phyloP scores from a whole-genome alignment of 371 early-diverging fungal species.

The Mortierella sp. region DNA sequence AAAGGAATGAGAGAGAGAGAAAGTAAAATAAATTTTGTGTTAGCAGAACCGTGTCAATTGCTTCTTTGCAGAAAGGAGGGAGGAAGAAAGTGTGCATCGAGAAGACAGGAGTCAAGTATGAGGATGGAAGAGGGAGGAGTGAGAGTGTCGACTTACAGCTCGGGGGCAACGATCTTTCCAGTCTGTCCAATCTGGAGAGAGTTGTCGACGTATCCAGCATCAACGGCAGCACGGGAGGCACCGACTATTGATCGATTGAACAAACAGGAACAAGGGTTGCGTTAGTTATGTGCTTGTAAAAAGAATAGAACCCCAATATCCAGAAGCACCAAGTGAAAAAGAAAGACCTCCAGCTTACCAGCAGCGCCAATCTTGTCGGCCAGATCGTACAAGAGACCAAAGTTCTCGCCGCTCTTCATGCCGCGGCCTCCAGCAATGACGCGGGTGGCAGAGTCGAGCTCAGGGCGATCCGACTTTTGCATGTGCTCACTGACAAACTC shows the following conservation, averaged over 20 bases:
- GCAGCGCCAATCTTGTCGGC: conserved; percentile 97
- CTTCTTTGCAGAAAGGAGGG: neutral
- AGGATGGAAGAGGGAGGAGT: neutral
- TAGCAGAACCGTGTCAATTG: neutral
- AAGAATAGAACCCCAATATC: neutral
- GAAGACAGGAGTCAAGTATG: neutral
- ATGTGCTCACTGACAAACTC: conserved; percentile 94
- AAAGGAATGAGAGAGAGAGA: neutral
- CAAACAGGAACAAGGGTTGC: no score
- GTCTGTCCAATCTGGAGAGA: conserved; percentile 98
- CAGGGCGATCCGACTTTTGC: conserved; percentile 96
- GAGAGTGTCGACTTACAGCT: conserved; percentile 43
- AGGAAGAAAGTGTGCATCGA: neutral
- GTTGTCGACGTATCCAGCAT: conserved; percentile 97
- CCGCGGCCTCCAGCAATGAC: conserved; percentile 97
- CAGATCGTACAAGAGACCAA: conserved; percentile 91
- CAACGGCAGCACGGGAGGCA: conserved; percentile 98
- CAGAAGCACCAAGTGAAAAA: conserved; percentile 1
- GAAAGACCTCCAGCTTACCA: conserved; percentile 66
- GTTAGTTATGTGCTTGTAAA: neutral
- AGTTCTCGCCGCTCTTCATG: conserved; percentile 97
- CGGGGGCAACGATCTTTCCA: conserved; percentile 98
- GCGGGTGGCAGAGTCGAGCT: conserved; percentile 89
- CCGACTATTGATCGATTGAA: conserved; percentile 75
- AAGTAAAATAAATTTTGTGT: neutral